Evolutionary conservation across 2,329 filamentous ascomycete species (phyloP).

Genomic region (Rhinocladiella similis): DNA sequence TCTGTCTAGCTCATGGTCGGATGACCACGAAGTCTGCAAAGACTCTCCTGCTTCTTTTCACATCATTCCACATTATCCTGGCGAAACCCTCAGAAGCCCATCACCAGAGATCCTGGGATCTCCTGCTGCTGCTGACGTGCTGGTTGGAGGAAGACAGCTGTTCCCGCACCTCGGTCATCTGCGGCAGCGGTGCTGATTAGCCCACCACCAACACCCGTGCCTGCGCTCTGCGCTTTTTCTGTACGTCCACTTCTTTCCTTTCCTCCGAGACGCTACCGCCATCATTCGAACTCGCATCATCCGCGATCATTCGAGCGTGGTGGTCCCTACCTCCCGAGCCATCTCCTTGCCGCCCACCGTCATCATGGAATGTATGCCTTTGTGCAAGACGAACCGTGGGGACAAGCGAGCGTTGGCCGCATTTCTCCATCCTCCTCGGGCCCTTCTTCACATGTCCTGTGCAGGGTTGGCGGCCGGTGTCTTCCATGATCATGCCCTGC

Average conservation of each 20-base stretch:
- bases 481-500: neutral
- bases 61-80: neutral
- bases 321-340: conserved; percentile 1
- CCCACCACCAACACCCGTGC: neutral
- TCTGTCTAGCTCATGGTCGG: neutral
- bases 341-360: conserved; percentile 1
- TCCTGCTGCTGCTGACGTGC: neutral
- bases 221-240: conserved; percentile 8
- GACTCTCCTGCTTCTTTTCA: neutral
- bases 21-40: neutral
- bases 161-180: neutral
- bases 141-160: neutral
- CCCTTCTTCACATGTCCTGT: conserved; percentile 13
- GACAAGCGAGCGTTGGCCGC: neutral
- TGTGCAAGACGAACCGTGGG: conserved; percentile 2
- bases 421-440: conserved; percentile 3
- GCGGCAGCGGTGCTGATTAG: neutral
- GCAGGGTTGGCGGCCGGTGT: neutral
- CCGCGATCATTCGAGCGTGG: neutral
- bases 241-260: conserved; percentile 28
- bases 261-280: conserved; percentile 24
- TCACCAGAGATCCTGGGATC: neutral
- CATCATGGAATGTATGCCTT: neutral
- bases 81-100: neutral
- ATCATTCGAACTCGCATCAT: conserved; percentile 3